phyloP scores from a whole-genome alignment of 2,329 filamentous ascomycete genomes.

The Biscogniauxia mediterranea region DNA sequence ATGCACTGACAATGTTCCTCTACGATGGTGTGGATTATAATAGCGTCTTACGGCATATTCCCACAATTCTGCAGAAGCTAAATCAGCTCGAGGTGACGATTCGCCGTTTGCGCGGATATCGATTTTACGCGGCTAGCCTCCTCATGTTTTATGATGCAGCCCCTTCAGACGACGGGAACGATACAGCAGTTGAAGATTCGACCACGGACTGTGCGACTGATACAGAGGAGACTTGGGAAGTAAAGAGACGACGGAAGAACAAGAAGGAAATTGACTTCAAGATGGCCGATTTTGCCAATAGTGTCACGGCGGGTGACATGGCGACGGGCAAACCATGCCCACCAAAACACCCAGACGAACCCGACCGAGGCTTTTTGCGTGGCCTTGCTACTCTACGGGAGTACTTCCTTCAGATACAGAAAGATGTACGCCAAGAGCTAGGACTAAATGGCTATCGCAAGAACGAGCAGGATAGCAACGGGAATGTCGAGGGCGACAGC shows the following conservation, averaged over 20 bases:
- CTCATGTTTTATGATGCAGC: slow-evolving; percentile 97
- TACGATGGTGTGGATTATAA: slow-evolving; percentile 82
- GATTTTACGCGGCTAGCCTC: slow-evolving; percentile 92
- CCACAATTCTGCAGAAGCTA: slow-evolving; percentile 81
- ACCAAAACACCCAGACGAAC: slow-evolving; percentile 73
- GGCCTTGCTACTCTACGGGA: slow-evolving; percentile 74
- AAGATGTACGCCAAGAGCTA: slow-evolving; percentile 63
- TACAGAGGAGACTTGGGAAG: slow-evolving; percentile 48
- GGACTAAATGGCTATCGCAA: slow-evolving; percentile 36
- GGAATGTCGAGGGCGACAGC: slow-evolving; percentile 26
- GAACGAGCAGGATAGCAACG: slow-evolving; percentile 17
- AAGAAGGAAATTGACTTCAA: slow-evolving; percentile 79
- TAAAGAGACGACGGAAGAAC: slow-evolving; percentile 44
- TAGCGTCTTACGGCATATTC: slow-evolving; percentile 83
- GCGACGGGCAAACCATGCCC: slow-evolving; percentile 67
- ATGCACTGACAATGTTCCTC: slow-evolving; percentile 83
- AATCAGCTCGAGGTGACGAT: slow-evolving; percentile 81
- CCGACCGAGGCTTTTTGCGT: slow-evolving; percentile 86
- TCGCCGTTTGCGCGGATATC: slow-evolving; percentile 74
- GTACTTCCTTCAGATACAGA: slow-evolving; percentile 86
- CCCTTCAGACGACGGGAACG: slow-evolving; percentile 51
- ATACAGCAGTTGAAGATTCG: slow-evolving; percentile 54
- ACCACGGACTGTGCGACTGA: slow-evolving; percentile 59
- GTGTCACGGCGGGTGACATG: slow-evolving; percentile 82
- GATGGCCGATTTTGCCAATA: slow-evolving; percentile 98